Conservation (phyloP, 805 yeast species). For the Jamesozyma spencerorum region DNA sequence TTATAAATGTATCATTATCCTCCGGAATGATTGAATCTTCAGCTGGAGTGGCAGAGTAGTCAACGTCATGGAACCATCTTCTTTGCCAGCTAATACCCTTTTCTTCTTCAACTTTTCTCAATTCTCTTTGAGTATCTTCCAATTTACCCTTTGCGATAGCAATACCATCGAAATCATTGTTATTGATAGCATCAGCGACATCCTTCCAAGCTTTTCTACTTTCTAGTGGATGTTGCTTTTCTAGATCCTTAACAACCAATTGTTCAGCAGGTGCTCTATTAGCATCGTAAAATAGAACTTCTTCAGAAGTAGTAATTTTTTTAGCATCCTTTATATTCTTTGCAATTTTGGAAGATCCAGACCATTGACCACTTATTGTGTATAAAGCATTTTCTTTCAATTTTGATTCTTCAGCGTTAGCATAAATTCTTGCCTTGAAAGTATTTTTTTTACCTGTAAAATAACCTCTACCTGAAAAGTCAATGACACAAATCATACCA, state of each 20-base stretch:
- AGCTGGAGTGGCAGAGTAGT: conserved; percentile 28
- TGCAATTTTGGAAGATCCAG: conserved; percentile 60
- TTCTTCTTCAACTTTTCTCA: conserved; percentile 66
- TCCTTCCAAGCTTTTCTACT: conserved; percentile 85
- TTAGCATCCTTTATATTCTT: conserved; percentile 35
- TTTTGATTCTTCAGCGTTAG: conserved; percentile 34
- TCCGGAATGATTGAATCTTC: conserved; percentile 22
- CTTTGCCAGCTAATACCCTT: conserved; percentile 63
- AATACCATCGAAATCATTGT: conserved; percentile 69
- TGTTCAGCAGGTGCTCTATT: conserved; percentile 42
- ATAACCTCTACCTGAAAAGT: conserved; percentile 88
- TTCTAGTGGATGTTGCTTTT: conserved; percentile 73
- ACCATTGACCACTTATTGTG: conserved; percentile 91
- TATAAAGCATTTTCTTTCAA: conserved; percentile 58
- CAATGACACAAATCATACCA: conserved; percentile 70
- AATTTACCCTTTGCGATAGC: conserved; percentile 66
- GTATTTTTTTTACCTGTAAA: conserved; percentile 91
- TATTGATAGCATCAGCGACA: conserved; percentile 80
- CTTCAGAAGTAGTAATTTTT: conserved; percentile 6
- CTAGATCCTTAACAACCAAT: conserved; percentile 70
- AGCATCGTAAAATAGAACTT: conserved; percentile 55
- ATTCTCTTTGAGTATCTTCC: conserved; percentile 80
- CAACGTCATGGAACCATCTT: conserved; percentile 67
- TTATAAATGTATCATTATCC: conserved; percentile 33
- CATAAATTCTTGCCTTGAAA: conserved; percentile 74